Evolutionary conservation across 2,329 filamentous ascomycete species (phyloP).

Genomic region (Botrytis tulipae): DNA sequence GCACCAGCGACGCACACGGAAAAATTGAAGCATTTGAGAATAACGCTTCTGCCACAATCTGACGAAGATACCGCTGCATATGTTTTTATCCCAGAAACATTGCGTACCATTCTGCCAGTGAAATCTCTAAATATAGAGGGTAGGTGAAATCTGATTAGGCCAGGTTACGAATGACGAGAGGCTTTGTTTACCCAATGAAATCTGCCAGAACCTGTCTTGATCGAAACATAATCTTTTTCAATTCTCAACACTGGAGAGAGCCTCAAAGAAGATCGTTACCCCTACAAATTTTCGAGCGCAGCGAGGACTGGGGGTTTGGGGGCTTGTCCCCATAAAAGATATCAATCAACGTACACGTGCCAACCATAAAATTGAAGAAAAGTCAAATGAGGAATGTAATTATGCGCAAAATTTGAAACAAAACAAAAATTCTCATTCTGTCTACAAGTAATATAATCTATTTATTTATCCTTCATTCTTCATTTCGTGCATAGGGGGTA

Average conservation of each 20-base stretch:
- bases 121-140: neutral
- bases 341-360: neutral
- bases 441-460: neutral
- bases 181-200: neutral
- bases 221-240: neutral
- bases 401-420: neutral
- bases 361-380: neutral
- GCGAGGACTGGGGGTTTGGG: neutral
- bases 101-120: neutral
- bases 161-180: neutral
- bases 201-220: neutral
- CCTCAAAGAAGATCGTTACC: neutral
- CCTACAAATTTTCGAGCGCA: neutral
- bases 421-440: neutral
- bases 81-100: neutral
- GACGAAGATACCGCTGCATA: neutral
- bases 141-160: neutral
- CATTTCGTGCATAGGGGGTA: conserved; percentile 12
- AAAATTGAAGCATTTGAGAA: neutral
- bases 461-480: conserved; percentile 11
- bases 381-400: neutral
- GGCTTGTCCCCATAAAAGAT: neutral
- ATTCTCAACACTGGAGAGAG: neutral
- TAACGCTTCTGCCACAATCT: neutral
- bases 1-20: neutral